Percentiles rank a stretch among this genome's conserved stretches.
Conservation (phyloP, 148 eudicot genomes). For the Cornus florida region DNA sequence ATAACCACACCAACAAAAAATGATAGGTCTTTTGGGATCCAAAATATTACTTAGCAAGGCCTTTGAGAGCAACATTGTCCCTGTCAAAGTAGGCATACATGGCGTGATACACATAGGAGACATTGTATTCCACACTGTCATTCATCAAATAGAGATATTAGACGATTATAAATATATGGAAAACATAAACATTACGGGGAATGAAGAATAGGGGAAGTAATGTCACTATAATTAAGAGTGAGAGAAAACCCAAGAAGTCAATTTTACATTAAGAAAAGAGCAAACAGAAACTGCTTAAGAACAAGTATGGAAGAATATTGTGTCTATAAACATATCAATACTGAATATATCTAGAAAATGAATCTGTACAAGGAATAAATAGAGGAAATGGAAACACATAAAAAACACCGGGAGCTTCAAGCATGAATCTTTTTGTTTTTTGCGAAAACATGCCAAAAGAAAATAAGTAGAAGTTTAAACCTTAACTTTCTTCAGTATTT, state of each 20-base stretch:
- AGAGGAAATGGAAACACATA: too few relatives aligned
- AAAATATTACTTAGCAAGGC: constrained; percentile 74
- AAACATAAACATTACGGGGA: not conserved
- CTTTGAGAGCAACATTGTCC: constrained; percentile 83
- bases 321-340: too few relatives aligned
- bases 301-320: too few relatives aligned
- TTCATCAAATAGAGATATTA: not conserved
- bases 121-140: constrained; percentile 86
- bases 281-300: not conserved
- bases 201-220: not conserved
- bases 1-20: not conserved
- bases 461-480: too few relatives aligned
- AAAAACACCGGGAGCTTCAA: too few relatives aligned
- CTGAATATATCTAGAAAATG: too few relatives aligned
- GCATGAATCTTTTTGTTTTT: too few relatives aligned
- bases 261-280: not conserved
- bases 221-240: not conserved
- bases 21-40: not conserved
- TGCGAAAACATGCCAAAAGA: too few relatives aligned
- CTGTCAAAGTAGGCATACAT: constrained; percentile 82
- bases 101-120: constrained; percentile 81
- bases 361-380: too few relatives aligned
- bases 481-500: too few relatives aligned
- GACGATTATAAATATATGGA: not conserved
- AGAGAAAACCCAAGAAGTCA: not conserved